A percentile compares a stretch with the other conserved stretches of the same genome.
phyloP scores from a whole-genome alignment of 2,329 filamentous ascomycete genomes.

The Botrytis squamosa region DNA sequence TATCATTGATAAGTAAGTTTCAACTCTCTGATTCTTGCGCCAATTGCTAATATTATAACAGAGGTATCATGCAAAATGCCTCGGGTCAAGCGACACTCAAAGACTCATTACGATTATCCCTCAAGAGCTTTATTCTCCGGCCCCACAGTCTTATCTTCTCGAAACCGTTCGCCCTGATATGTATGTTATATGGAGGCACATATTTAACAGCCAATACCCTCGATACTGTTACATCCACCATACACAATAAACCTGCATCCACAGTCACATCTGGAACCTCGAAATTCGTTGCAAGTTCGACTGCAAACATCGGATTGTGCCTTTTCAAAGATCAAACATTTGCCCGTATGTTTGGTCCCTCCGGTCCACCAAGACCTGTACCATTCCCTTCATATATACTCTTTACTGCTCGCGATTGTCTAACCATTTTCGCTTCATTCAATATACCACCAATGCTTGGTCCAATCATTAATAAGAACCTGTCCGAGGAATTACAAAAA shows the following conservation, averaged over 20 bases:
- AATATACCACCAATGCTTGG: constrained; percentile 81
- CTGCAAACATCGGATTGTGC: constrained; percentile 81
- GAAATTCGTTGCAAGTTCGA: constrained; percentile 79
- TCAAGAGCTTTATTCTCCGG: constrained; percentile 54
- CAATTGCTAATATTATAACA: constrained; percentile 39
- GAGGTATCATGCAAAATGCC: constrained; percentile 80
- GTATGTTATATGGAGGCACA: constrained; percentile 79
- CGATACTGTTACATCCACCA: constrained; percentile 73
- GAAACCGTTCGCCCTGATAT: constrained; percentile 67
- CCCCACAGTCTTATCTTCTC: constrained; percentile 63
- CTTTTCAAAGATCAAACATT: constrained; percentile 90
- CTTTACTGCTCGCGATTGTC: constrained; percentile 78
- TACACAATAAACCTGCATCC: constrained; percentile 55
- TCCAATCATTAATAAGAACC: constrained; percentile 58
- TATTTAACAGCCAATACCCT: constrained; percentile 86
- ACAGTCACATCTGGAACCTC: constrained; percentile 69
- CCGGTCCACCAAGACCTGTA: constrained; percentile 55
- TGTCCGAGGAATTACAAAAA: constrained; percentile 53
- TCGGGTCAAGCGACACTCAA: constrained; percentile 62
- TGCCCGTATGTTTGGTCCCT: constrained; percentile 75
- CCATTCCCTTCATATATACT: constrained; percentile 70
- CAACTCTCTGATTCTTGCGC: not conserved
- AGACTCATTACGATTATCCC: constrained; percentile 58
- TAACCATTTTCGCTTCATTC: constrained; percentile 91
- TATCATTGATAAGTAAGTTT: constrained; percentile 75